Base-by-base conservation (phyloP, 306 rosid genomes). In the Malus fusca region DNA sequence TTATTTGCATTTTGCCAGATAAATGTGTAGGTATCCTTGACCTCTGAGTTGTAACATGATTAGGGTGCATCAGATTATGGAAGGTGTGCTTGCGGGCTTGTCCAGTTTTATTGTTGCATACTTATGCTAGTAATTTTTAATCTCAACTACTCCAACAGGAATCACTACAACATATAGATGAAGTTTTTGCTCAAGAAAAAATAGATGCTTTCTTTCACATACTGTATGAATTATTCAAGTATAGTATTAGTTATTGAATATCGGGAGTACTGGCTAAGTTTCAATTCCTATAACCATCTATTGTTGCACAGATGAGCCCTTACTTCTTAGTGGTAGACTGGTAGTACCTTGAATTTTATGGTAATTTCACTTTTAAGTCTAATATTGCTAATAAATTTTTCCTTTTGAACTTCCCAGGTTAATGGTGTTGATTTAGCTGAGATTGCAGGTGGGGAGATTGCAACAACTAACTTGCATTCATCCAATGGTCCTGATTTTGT, bases 401-500 rank as follows among this genome's bases (percentile, higher is more conserved):
- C 31, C 14, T 52, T 25, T 61, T 61, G 60, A 68, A 72, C 18
- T 12, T 82, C 53, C 60, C 73, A 90, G 96, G 87, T 90, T 75
- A 90, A 90, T 52, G 83, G 73, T 40, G 81, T 52, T 56, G 75
- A 84, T 81, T 84, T 90, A 69, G 75, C 96, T 6, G 96, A 84
- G 79, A 60, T 83, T 81, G 79, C 79, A 52, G 90, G 90, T 52
- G 96, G 96, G n/a, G 92, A 90, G 72, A 85, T 83, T 56, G 92
- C 92, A 55, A 78, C 72, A 5, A 86, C 92, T 26, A 90, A 90
- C 69, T 73, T 85, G 82, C 88, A 88, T 82, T 90, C 95, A 53
- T 80, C 89, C 85, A 84, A 88, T 78, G 96, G 92, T 33, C 88
- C 89, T 25, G 82, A 86, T 37, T 88, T 90, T 86, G 82, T 88